These are phyloP conservation scores for Phlebopus sp. DNA, from an alignment of 1,284 basidiomycete species.

Conservation along the genomic window DNA sequence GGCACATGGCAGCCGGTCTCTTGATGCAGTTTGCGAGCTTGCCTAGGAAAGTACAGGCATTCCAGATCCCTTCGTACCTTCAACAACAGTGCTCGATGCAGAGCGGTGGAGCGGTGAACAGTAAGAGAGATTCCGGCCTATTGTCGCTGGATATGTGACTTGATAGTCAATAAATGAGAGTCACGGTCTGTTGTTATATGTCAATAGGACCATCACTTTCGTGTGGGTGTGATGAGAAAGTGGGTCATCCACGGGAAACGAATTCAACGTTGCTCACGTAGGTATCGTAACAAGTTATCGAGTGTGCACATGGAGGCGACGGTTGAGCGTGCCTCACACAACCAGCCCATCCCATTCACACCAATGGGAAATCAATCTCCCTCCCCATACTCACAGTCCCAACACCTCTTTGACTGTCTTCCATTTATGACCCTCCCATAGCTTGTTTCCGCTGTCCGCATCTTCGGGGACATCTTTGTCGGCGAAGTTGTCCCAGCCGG, in stretches of 20 bases:
- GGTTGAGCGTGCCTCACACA: slow-evolving; percentile 3
- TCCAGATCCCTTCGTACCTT: slow-evolving; percentile 29
- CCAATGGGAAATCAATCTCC: neutral
- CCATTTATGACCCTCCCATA: slow-evolving; percentile 31
- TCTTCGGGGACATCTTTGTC: slow-evolving; percentile 24
- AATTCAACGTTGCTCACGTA: neutral
- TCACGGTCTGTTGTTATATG: neutral
- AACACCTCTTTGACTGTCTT: slow-evolving; percentile 26
- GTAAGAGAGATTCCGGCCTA: slow-evolving; percentile 20
- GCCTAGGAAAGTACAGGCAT: slow-evolving; percentile 26
- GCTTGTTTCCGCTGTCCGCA: slow-evolving; percentile 25
- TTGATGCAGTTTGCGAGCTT: slow-evolving; percentile 34
- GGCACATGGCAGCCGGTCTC: slow-evolving; percentile 43
- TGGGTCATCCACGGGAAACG: no score
- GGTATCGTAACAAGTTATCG: no score
- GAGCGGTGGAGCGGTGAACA: slow-evolving; percentile 19
- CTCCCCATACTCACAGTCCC: slow-evolving; percentile 16
- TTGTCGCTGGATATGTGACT: slow-evolving; percentile 19
- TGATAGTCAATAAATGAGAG: neutral
- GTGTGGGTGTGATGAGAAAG: no score
- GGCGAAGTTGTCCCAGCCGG: slow-evolving; percentile 29
- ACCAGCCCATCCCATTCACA: neutral
- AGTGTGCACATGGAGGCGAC: slow-evolving; percentile 1
- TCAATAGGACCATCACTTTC: neutral
- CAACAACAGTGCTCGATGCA: slow-evolving; percentile 25